These are phyloP conservation scores for Stemphylium lycopersici DNA, from an alignment of 2,329 filamentous ascomycete species.

Conservation along the genomic window DNA sequence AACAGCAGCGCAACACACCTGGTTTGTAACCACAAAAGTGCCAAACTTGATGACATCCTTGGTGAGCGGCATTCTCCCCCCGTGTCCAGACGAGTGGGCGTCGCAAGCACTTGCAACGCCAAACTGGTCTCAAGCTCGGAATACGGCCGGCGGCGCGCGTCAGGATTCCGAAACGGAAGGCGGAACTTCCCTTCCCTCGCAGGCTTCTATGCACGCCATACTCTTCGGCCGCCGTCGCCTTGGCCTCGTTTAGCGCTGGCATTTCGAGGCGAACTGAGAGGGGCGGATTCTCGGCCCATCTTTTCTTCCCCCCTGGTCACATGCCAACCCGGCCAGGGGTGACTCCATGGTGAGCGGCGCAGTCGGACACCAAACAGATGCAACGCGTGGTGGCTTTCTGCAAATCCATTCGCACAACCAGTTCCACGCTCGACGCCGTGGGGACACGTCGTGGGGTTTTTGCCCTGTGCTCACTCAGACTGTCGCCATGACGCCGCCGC, in stretches of 20 bases:
- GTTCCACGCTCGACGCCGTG: slow-evolving; percentile 16
- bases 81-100: slow-evolving; percentile 1
- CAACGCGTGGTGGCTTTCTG: slow-evolving; percentile 20
- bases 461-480: not conserved
- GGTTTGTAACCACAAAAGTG: slow-evolving; percentile 53
- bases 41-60: slow-evolving; percentile 52
- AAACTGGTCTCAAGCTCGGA: slow-evolving; percentile 1
- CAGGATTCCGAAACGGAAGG: slow-evolving; percentile 9
- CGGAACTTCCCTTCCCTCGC: slow-evolving; percentile 17
- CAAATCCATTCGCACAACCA: slow-evolving; percentile 26
- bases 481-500: not conserved
- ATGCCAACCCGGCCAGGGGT: not conserved
- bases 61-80: slow-evolving; percentile 45
- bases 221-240: slow-evolving; percentile 1
- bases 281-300: slow-evolving; percentile 13
- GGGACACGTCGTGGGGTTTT: slow-evolving; percentile 23
- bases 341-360: not conserved
- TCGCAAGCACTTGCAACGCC: slow-evolving; percentile 12
- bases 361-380: slow-evolving; percentile 4
- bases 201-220: slow-evolving; percentile 10
- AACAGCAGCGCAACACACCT: slow-evolving; percentile 39
- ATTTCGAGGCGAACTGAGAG: slow-evolving; percentile 3
- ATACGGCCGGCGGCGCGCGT: slow-evolving; percentile 8
- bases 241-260: slow-evolving; percentile 2
- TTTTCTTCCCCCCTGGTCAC: slow-evolving; percentile 15